Base-by-base conservation (phyloP, 2,329 filamentous ascomycete genomes). In the Diaporthe humulicola region DNA sequence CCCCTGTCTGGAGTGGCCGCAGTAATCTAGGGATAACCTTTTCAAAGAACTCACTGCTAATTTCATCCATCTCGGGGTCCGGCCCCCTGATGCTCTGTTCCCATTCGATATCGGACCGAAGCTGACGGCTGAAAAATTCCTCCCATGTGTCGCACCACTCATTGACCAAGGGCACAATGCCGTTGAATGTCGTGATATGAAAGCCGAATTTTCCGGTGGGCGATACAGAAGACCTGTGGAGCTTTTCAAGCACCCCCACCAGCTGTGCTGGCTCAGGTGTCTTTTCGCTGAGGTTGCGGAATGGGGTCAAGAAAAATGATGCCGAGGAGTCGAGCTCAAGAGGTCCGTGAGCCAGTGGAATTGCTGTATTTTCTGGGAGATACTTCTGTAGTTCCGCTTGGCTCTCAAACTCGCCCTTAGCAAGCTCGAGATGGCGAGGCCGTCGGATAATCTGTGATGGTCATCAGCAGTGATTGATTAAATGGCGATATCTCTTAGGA, bases 21-120 rank as follows among this genome's bases (percentile, higher is more conserved):
- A 89, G 78, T 0, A 89, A 79, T 25, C 86, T 79, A 0, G 87
- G 86, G 22, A 88, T 85, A 1, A 88, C 86, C 60, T 80, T 85
- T 10, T 83, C 79, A 14, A 87, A 83, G 14, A 87, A 73, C 6
- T 73, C 72, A 5, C 76, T 73, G 0, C 85, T 77, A 3, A 73
- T 71, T 52, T 85, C 79, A 5, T 85, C 67, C 78, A 82, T 80
- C 8, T 77, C 71, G 54, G 78, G 76, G 0, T 77, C 70, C 4
- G 77, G 71, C 7, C 82, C 82, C n/a, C 81, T 80, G 3, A 76
- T 76, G n/a, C 78, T 74, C 3, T 79, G 75, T 19, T 83, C 81
- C n/a, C 81, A 70, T 12, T 81, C 73, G 2, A 85, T 77, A 42
- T 80, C 79, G 2, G 78, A 67, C 19, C 76, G 77, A 70, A 85